These are phyloP conservation scores for Metrosideros polymorpha DNA, from an alignment of 441 rosid species.

Conservation along the genomic window DNA sequence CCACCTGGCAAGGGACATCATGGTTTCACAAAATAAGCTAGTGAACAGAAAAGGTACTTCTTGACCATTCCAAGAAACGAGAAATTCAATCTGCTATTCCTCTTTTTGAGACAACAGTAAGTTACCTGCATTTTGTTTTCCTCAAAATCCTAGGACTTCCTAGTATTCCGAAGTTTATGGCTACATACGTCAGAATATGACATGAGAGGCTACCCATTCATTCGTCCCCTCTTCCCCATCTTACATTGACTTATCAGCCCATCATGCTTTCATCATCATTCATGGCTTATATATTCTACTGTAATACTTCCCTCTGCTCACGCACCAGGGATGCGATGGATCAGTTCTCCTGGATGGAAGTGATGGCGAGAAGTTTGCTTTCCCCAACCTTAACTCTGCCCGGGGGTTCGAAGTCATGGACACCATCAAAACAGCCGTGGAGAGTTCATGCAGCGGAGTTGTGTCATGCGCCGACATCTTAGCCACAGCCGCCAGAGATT, in stretches of 20 bases:
- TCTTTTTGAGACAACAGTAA: neutral
- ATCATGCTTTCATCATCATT: neutral
- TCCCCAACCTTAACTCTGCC: constrained; percentile 34
- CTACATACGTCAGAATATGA: neutral
- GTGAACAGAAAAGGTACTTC: neutral
- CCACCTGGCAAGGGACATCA: neutral
- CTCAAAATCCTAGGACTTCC: neutral
- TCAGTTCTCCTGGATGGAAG: constrained; percentile 50
- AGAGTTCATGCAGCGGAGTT: constrained; percentile 36
- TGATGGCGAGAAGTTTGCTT: constrained; percentile 37
- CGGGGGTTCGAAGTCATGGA: constrained; percentile 58
- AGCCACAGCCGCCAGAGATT: constrained; percentile 47
- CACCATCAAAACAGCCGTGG: constrained; percentile 40
- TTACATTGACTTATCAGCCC: neutral
- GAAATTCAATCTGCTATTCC: neutral
- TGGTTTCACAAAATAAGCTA: neutral
- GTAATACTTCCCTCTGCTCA: neutral
- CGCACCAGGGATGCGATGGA: constrained; percentile 55
- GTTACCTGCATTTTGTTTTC: neutral
- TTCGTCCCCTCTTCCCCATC: neutral
- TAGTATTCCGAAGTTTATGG: neutral
- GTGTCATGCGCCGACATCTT: constrained; percentile 67
- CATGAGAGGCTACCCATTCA: neutral
- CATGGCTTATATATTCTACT: neutral
- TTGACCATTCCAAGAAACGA: neutral